phyloP scores from a whole-genome alignment of 495 filamentous ascomycete genomes.

The Penicillium canariense region DNA sequence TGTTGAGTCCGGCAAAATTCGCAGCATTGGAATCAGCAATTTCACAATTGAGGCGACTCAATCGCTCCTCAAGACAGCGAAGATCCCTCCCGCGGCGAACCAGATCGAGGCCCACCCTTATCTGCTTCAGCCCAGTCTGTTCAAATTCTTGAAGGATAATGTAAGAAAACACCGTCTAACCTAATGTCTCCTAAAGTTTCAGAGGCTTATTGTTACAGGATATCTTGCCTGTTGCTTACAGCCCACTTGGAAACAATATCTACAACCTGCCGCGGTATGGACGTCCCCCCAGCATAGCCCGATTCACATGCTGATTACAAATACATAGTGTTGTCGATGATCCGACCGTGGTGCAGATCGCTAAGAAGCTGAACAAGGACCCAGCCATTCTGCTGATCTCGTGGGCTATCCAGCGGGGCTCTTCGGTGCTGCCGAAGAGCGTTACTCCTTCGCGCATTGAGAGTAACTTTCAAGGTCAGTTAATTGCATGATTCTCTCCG shows the following conservation, averaged over 20 bases:
- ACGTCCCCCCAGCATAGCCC: neutral
- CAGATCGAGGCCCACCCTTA: conserved; percentile 89
- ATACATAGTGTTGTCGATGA: conserved; percentile 53
- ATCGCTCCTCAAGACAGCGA: conserved; percentile 61
- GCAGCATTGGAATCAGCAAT: conserved; percentile 81
- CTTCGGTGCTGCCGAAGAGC: conserved; percentile 59
- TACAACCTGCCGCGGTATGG: conserved; percentile 39
- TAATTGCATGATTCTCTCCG: neutral
- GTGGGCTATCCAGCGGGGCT: conserved; percentile 78
- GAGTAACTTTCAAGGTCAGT: conserved; percentile 52
- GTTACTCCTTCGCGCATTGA: conserved; percentile 56
- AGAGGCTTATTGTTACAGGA: conserved; percentile 21
- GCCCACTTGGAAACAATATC: conserved; percentile 55
- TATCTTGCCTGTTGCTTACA: conserved; percentile 53
- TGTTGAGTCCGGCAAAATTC: conserved; percentile 62
- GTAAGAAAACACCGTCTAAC: conserved; percentile 8
- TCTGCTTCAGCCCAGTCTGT: conserved; percentile 64
- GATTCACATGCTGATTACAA: conserved; percentile 3
- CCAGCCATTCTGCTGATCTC: conserved; percentile 69
- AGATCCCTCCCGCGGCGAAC: conserved; percentile 66
- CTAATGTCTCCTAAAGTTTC: neutral
- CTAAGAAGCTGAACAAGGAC: conserved; percentile 66
- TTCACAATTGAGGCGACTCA: conserved; percentile 64
- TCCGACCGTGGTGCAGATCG: conserved; percentile 54
- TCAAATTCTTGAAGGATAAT: conserved; percentile 37